phyloP scores from a whole-genome alignment of 2,329 filamentous ascomycete species.

The Pseudogymnoascus sp. region DNA sequence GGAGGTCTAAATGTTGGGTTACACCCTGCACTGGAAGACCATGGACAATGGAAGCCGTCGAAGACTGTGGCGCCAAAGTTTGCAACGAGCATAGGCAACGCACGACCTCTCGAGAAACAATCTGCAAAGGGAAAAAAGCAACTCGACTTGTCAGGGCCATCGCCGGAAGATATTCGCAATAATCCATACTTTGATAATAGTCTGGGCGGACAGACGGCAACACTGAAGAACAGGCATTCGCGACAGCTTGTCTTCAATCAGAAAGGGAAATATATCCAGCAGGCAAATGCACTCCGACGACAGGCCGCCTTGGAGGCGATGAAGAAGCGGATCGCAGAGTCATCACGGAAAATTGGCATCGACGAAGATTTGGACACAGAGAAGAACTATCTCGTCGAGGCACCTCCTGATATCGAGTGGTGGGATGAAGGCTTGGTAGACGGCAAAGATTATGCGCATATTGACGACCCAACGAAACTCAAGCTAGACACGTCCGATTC shows the following conservation, averaged over 20 bases:
- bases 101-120: conserved; percentile 25
- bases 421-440: conserved; percentile 88
- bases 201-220: conserved; percentile 49
- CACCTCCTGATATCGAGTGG: conserved; percentile 88
- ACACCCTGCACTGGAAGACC: conserved; percentile 58
- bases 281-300: conserved; percentile 79
- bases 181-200: conserved; percentile 81
- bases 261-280: conserved; percentile 94
- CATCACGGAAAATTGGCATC: conserved; percentile 82
- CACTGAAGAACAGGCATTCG: conserved; percentile 57
- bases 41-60: conserved; percentile 41
- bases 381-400: conserved; percentile 77
- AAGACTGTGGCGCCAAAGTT: conserved; percentile 31
- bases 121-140: conserved; percentile 39
- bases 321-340: conserved; percentile 85
- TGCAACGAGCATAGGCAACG: conserved; percentile 34
- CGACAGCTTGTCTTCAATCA: conserved; percentile 83
- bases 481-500: conserved; percentile 73
- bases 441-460: conserved; percentile 64
- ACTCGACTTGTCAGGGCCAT: conserved; percentile 50
- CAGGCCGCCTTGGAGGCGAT: conserved; percentile 87
- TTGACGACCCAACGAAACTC: conserved; percentile 56
- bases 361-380: conserved; percentile 86
- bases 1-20: conserved; percentile 35
- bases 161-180: conserved; percentile 49